Base-by-base conservation (phyloP, 139 green algal species). In the Microglena sp. region DNA sequence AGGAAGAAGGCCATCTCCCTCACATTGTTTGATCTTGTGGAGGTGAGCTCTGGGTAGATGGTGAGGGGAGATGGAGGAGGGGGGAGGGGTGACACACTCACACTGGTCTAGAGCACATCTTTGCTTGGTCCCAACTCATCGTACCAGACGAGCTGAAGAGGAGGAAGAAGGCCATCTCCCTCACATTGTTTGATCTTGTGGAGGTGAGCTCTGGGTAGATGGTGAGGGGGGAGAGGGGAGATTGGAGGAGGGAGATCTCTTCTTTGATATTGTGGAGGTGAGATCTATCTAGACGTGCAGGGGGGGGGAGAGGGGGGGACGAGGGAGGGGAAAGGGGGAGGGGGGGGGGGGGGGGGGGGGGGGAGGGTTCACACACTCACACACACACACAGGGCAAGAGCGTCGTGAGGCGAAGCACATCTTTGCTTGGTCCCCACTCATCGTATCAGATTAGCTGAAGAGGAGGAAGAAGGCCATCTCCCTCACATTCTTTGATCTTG, bases 61-160 rank as follows among this genome's bases (percentile, higher is more conserved):
- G n/a, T n/a, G n/a, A n/a, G n/a, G n/a, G n/a, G n/a, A n/a, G n/a
- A n/a, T n/a, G n/a, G n/a, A n/a, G n/a, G n/a, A n/a, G n/a, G n/a
- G n/a, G n/a, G n/a, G n/a, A n/a, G n/a, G n/a, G n/a, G n/a, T n/a
- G n/a, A n/a, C n/a, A n/a, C n/a, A n/a, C n/a, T n/a, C n/a, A n/a
- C n/a, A n/a, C n/a, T n/a, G n/a, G n/a, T n/a, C n/a, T n/a, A n/a
- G n/a, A n/a, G n/a, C n/a, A n/a, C n/a, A 60, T 85, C 0, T 82
- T 77, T 63, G 57, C 3, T 0, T 79, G 74, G 74, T 74, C 60
- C 56, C 75, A 82, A 45, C 67, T 77, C 62, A 44, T 69, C 26
- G 71, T 85, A 11, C 53, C 66, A 15, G 78, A 85, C 31, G 78
- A 85, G 74, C 67, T 85, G 36, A 65, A 71, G 60, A 50, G 71